These are phyloP conservation scores for Aspergillus floridensis DNA, from an alignment of 2,329 filamentous ascomycete genomes.

Conservation along the genomic window DNA sequence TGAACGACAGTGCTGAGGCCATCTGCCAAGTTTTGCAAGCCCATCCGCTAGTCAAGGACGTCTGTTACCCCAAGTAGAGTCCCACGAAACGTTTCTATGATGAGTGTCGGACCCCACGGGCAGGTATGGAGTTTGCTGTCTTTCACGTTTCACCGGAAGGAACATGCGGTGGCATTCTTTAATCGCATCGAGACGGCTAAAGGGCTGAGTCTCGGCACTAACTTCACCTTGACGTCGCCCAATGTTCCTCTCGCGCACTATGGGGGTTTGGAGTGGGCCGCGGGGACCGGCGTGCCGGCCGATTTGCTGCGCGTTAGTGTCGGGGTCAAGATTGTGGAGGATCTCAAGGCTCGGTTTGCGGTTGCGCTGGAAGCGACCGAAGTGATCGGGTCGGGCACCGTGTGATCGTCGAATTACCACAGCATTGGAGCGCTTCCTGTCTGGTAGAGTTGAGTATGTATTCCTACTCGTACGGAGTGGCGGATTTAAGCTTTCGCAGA, in stretches of 20 bases:
- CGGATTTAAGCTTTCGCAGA: too few species aligned
- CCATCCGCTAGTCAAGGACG: not conserved
- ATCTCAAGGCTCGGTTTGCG: not conserved
- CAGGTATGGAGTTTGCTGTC: constrained; percentile 3
- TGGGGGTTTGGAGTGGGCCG: constrained; percentile 3
- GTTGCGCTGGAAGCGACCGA: not conserved
- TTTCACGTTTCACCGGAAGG: not conserved
- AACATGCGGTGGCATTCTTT: not conserved
- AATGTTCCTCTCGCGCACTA: not conserved
- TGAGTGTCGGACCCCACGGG: not conserved
- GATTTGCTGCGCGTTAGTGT: constrained; percentile 5
- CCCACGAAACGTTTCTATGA: not conserved
- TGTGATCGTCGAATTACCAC: too few species aligned
- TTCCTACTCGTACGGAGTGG: too few species aligned
- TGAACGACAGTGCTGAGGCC: not conserved
- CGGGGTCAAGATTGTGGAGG: not conserved
- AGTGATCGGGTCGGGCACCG: too few species aligned
- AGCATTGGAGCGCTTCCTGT: too few species aligned
- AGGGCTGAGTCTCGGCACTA: constrained; percentile 1
- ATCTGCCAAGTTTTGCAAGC: not conserved
- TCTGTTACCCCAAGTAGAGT: not conserved
- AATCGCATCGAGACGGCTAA: constrained; percentile 1
- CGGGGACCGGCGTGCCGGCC: not conserved
- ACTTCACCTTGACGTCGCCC: not conserved
- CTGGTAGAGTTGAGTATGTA: too few species aligned